Evolutionary conservation across 371 early-diverging fungal genomes (phyloP).

Genomic region (Globomyces sp.): DNA sequence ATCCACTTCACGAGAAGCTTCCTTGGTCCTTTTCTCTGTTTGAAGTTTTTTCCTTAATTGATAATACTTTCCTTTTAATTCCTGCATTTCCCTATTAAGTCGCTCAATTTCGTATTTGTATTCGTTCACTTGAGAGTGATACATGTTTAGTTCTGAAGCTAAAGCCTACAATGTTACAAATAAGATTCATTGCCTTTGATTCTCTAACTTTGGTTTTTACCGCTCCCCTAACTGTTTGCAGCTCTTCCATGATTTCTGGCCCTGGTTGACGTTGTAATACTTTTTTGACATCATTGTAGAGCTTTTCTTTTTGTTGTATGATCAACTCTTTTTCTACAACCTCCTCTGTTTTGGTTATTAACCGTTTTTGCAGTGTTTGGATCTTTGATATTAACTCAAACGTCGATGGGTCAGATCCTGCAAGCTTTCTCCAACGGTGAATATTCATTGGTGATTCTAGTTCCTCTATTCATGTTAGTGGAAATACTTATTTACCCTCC

Average conservation of each 20-base stretch:
- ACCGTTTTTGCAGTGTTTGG: conserved; percentile 40
- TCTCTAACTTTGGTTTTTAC: conserved; percentile 39
- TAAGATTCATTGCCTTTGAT: conserved; percentile 25
- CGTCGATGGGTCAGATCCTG: conserved; percentile 41
- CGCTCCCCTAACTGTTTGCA: conserved; percentile 28
- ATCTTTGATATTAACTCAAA: conserved; percentile 44
- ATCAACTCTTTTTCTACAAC: conserved; percentile 44
- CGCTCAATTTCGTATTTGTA: conserved; percentile 39
- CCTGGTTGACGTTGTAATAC: conserved; percentile 40
- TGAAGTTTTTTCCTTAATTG: conserved; percentile 16
- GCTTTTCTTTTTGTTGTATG: conserved; percentile 35
- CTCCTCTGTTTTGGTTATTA: conserved; percentile 45
- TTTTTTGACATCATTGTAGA: conserved; percentile 37
- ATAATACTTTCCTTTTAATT: conserved; percentile 39
- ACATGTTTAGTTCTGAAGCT: conserved; percentile 52
- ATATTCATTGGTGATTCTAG: conserved; percentile 46
- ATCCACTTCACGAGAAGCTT: background rate
- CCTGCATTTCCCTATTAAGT: conserved; percentile 35
- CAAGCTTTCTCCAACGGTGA: conserved; percentile 44
- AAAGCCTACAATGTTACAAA: conserved; percentile 26
- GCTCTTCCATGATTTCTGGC: conserved; percentile 40
- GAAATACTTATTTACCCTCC: conserved; percentile 29
- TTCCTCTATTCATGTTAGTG: conserved; percentile 31
- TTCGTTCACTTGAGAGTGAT: conserved; percentile 41
- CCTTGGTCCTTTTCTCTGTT: conserved; percentile 5